These are phyloP conservation scores for Phaeosphaeria sp. DNA, from an alignment of 2,329 filamentous ascomycete species.

Conservation along the genomic window DNA sequence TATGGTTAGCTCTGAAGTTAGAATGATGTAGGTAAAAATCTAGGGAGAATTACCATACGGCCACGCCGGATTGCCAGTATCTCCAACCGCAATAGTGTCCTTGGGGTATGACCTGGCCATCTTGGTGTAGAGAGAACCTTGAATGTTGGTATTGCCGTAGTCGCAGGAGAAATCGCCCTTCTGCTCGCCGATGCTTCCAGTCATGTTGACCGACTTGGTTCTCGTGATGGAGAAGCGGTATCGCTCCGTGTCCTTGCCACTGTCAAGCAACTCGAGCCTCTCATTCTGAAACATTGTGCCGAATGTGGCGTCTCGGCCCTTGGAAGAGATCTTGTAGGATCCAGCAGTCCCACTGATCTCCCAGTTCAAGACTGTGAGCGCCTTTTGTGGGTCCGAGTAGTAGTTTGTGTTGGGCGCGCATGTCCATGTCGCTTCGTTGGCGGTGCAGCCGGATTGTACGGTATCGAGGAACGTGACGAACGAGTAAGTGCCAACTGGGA, in stretches of 20 bases:
- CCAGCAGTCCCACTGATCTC: constrained; percentile 56
- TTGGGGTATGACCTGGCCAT: constrained; percentile 50
- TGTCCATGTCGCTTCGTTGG: constrained; percentile 64
- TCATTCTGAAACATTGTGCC: constrained; percentile 62
- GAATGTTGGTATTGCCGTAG: constrained; percentile 63
- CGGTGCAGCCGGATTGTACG: constrained; percentile 63
- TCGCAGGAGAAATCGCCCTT: constrained; percentile 62
- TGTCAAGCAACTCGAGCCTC: constrained; percentile 58
- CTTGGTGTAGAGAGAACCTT: constrained; percentile 67
- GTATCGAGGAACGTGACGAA: constrained; percentile 65
- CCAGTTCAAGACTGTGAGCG: constrained; percentile 66
- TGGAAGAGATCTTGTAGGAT: constrained; percentile 62
- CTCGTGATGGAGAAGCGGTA: constrained; percentile 64
- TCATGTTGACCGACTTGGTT: constrained; percentile 61
- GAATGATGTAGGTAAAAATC: constrained; percentile 4
- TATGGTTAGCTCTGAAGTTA: not conserved
- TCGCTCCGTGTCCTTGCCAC: constrained; percentile 58
- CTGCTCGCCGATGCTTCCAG: constrained; percentile 50
- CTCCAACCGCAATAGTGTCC: constrained; percentile 27
- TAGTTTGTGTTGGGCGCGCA: constrained; percentile 66
- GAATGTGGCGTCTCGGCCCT: constrained; percentile 59
- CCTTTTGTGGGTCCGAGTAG: constrained; percentile 47
- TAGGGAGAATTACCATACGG: constrained; percentile 39
- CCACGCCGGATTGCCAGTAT: constrained; percentile 42
- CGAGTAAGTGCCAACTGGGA: constrained; percentile 69